Evolutionary conservation across 2,329 filamentous ascomycete species (phyloP), one percentile per base, ranked within the genome.

Genomic region (Ceratocystis ficicola): DNA sequence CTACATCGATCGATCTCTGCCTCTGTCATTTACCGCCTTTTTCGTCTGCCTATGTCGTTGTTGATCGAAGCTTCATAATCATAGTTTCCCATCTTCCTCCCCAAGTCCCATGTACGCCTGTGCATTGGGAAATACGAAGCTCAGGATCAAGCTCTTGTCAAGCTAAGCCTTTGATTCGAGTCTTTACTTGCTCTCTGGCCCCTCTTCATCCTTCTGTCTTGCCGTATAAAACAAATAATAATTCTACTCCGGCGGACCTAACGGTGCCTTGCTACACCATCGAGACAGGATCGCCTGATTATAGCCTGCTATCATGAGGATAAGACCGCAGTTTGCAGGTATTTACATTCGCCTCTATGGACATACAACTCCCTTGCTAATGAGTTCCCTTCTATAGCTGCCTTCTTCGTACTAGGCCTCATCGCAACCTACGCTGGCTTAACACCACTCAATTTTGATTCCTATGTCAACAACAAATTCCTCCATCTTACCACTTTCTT

Each of bases 401-500:
- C 81, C 70, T 93, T 88, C 75, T 75, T 84, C 76, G 73, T 83
- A 69, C 83, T 96, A 71, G 79, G 91, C 70, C 80, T 95, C 68
- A 76, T 89, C 65, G 85, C 89, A 68, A 91, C 84, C 69, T 95
- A 93, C 74, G 82, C 87, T 69, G 91, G 91, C 70, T 87, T 97
- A 66, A 86, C 89, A 41, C 78, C 81, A 48, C 73, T 85, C 65
- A 81, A 85, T 69, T 72, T 84, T 70, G 77, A 77, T 69, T 71
- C 76, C 68, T 74, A 80, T 72, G 82, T 93, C 74, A 91, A 95
- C 79, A 92, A 96, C 81, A 97, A 99, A 76, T 79, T 88, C 72
- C 82, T 97, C 32, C 94, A 97, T 76, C 81, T 89, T 71, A 69
- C 91, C 67, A 92, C 89, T 71, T 97, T 99, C 79, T 96, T 97